Conservation (phyloP, 1,284 basidiomycete species). For the Flammula alnicola region DNA sequence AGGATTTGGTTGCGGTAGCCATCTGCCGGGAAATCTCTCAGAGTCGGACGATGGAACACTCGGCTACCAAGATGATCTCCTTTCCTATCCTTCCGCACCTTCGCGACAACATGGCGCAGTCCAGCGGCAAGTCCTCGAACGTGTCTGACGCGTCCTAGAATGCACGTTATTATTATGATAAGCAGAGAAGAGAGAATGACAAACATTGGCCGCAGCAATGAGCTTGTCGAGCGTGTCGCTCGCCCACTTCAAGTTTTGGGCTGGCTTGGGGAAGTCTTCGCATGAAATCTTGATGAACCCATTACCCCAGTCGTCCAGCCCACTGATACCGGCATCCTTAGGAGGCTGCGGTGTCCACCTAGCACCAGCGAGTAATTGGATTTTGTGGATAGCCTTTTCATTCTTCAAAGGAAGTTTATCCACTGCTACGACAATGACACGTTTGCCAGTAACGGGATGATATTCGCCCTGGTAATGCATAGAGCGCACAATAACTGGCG, state of each 20-base stretch:
- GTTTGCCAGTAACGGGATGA: conserved; percentile 73
- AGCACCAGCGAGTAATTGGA: conserved; percentile 82
- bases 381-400: conserved; percentile 70
- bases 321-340: conserved; percentile 61
- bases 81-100: conserved; percentile 69
- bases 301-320: conserved; percentile 53
- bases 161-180: conserved; percentile 6
- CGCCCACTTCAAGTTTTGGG: conserved; percentile 88
- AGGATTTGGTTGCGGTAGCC: conserved; percentile 55
- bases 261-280: conserved; percentile 77
- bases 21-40: conserved; percentile 81
- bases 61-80: conserved; percentile 68
- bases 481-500: conserved; percentile 72
- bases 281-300: conserved; percentile 88
- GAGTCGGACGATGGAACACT: conserved; percentile 60
- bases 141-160: conserved; percentile 53
- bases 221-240: conserved; percentile 79
- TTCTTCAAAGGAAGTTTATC: conserved; percentile 68
- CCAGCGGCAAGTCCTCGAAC: conserved; percentile 73
- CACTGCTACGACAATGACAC: conserved; percentile 74
- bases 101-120: conserved; percentile 77
- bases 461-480: conserved; percentile 78
- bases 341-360: conserved; percentile 82
- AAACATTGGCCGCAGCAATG: conserved; percentile 77
- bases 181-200: conserved; percentile 26